Evolutionary conservation across 306 rosid genomes (phyloP).

Genomic region (Acmispon strigosus): DNA sequence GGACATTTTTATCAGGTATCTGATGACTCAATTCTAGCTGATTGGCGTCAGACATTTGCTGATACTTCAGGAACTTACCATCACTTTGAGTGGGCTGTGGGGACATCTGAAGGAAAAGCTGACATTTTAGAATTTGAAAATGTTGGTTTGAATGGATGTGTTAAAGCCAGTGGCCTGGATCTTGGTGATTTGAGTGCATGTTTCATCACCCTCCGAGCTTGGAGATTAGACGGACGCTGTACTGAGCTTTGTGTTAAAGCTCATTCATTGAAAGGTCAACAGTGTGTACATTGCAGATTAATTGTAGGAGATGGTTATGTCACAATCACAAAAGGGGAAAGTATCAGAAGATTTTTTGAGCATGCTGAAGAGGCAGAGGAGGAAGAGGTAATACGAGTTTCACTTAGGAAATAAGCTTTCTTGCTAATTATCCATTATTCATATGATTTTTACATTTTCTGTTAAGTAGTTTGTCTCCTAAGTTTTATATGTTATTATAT

Average conservation of each 20-base stretch:
- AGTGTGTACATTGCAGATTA: slow-evolving; percentile 93
- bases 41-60: slow-evolving; percentile 85
- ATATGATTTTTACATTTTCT: not conserved
- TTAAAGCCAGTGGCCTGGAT: slow-evolving; percentile 67
- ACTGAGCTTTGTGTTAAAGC: slow-evolving; percentile 92
- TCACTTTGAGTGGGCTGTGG: slow-evolving; percentile 99
- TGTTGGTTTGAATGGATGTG: slow-evolving; percentile 84
- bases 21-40: slow-evolving; percentile 75
- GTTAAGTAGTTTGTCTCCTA: slow-evolving; percentile 1
- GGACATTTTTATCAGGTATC: slow-evolving; percentile 58
- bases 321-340: slow-evolving; percentile 89
- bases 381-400: slow-evolving; percentile 76
- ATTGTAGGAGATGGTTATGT: slow-evolving; percentile 87
- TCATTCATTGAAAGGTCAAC: slow-evolving; percentile 88
- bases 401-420: slow-evolving; percentile 21
- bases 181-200: slow-evolving; percentile 82
- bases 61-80: slow-evolving; percentile 78
- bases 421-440: slow-evolving; percentile 5
- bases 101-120: slow-evolving; percentile 90
- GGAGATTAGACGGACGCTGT: slow-evolving; percentile 91
- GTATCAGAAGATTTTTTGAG: slow-evolving; percentile 87
- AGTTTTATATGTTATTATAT: slow-evolving; percentile 7
- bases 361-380: slow-evolving; percentile 99
- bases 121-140: slow-evolving; percentile 93
- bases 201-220: slow-evolving; percentile 85